Evolutionary conservation across 2,329 filamentous ascomycete genomes (phyloP).

Genomic region (Aspergillus unguis): DNA sequence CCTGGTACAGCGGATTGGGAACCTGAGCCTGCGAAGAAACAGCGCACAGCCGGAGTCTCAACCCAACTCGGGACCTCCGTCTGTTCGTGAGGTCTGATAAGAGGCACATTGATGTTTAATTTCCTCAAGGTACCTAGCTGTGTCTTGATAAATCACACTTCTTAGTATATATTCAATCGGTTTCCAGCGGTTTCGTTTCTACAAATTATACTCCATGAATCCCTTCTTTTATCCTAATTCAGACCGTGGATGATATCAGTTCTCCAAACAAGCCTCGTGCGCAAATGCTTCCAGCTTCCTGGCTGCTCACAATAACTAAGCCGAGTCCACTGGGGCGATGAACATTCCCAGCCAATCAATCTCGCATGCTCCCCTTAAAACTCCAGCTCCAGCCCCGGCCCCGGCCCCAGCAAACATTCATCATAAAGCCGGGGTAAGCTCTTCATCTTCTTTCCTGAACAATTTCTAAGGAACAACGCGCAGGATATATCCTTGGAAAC

Average conservation of each 20-base stretch:
- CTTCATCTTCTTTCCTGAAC: not conserved
- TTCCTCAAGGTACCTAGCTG: constrained; percentile 20
- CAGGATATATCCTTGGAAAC: no score
- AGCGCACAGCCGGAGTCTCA: constrained; percentile 33
- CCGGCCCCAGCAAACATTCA: not conserved
- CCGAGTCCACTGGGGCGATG: constrained; percentile 6
- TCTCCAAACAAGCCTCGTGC: constrained; percentile 2
- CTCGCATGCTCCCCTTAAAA: constrained; percentile 4
- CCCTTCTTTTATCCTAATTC: no score
- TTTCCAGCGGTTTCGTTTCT: no score
- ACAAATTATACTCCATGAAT: no score
- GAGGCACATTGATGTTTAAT: constrained; percentile 9
- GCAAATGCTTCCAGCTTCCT: constrained; percentile 6
- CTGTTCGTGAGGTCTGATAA: constrained; percentile 35
- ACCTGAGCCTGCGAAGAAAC: constrained; percentile 61
- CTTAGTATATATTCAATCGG: not conserved
- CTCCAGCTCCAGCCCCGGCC: no score
- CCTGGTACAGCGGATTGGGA: constrained; percentile 80
- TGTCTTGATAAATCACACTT: not conserved
- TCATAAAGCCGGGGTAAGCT: not conserved
- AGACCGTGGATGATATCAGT: not conserved
- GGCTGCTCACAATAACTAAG: constrained; percentile 3
- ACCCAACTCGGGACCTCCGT: constrained; percentile 28
- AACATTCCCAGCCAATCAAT: constrained; percentile 12
- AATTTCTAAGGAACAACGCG: not conserved